A percentile compares a stretch with the other conserved stretches of the same genome.
phyloP scores from a whole-genome alignment of 2,329 filamentous ascomycete genomes.

The Fusarium nodosum region DNA sequence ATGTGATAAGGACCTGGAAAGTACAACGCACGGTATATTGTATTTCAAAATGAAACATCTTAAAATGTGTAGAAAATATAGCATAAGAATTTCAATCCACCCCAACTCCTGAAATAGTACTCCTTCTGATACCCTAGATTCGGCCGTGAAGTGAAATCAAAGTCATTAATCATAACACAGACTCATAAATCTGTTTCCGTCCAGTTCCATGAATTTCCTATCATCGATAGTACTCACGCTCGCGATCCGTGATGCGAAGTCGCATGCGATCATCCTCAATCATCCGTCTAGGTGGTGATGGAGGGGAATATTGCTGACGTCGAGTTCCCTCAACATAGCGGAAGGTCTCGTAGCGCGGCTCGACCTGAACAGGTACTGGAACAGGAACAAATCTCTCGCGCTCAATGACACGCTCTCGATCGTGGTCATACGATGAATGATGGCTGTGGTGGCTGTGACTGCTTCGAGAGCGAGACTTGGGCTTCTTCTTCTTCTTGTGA shows the following conservation, averaged over 20 bases:
- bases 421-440: slow-evolving; percentile 48
- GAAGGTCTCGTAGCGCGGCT: slow-evolving; percentile 62
- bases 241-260: slow-evolving; percentile 55
- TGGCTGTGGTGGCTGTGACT: slow-evolving; percentile 51
- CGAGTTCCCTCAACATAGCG: slow-evolving; percentile 67
- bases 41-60: too few relatives aligned
- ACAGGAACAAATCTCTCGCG: slow-evolving; percentile 64
- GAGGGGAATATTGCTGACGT: slow-evolving; percentile 49
- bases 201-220: slow-evolving; percentile 6
- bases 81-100: slow-evolving; percentile 22
- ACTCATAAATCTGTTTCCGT: slow-evolving; percentile 16
- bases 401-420: slow-evolving; percentile 66
- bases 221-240: slow-evolving; percentile 52
- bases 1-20: background rate
- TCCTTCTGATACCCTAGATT: slow-evolving; percentile 13
- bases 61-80: background rate
- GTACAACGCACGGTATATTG: background rate
- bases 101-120: slow-evolving; percentile 32
- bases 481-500: slow-evolving; percentile 47
- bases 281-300: slow-evolving; percentile 53
- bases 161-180: slow-evolving; percentile 45
- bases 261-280: slow-evolving; percentile 50
- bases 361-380: slow-evolving; percentile 58
- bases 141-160: slow-evolving; percentile 13
- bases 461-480: slow-evolving; percentile 51